Evolutionary conservation across 768 basidiomycete genomes (phyloP).

Genomic region (Serendipita indica): DNA sequence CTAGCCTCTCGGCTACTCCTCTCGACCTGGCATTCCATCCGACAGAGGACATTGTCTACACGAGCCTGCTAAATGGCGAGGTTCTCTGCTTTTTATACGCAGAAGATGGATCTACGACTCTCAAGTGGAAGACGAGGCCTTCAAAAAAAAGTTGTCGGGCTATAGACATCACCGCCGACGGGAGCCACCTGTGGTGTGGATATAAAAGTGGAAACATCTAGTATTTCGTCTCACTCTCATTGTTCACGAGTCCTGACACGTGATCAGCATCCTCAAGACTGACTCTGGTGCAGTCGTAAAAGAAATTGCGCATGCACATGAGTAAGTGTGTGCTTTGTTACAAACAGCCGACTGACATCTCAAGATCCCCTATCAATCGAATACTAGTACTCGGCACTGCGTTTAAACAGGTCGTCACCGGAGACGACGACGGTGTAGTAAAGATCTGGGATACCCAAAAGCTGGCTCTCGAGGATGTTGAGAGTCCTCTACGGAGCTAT

Average conservation of each 20-base stretch:
- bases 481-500: constrained; percentile 47
- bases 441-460: constrained; percentile 38
- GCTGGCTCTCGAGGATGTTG: background rate
- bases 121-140: constrained; percentile 48
- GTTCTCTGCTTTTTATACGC: constrained; percentile 72
- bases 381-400: constrained; percentile 42
- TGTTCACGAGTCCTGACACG: constrained; percentile 4
- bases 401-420: constrained; percentile 62
- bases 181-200: constrained; percentile 53
- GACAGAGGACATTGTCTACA: constrained; percentile 48
- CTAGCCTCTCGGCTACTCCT: constrained; percentile 59
- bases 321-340: constrained; percentile 33
- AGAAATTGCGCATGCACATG: constrained; percentile 41
- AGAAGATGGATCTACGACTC: constrained; percentile 44
- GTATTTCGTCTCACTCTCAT: constrained; percentile 32
- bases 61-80: constrained; percentile 64
- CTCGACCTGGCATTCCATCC: constrained; percentile 90
- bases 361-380: constrained; percentile 58
- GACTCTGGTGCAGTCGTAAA: constrained; percentile 37
- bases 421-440: constrained; percentile 89
- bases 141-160: constrained; percentile 76
- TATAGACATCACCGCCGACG: constrained; percentile 51
- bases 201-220: constrained; percentile 69
- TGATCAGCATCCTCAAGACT: constrained; percentile 50
- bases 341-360: constrained; percentile 14